A percentile compares a stretch with the other conserved stretches of the same genome.
phyloP scores from a whole-genome alignment of 2,329 filamentous ascomycete species.

The Ramularia collo-cygni region DNA sequence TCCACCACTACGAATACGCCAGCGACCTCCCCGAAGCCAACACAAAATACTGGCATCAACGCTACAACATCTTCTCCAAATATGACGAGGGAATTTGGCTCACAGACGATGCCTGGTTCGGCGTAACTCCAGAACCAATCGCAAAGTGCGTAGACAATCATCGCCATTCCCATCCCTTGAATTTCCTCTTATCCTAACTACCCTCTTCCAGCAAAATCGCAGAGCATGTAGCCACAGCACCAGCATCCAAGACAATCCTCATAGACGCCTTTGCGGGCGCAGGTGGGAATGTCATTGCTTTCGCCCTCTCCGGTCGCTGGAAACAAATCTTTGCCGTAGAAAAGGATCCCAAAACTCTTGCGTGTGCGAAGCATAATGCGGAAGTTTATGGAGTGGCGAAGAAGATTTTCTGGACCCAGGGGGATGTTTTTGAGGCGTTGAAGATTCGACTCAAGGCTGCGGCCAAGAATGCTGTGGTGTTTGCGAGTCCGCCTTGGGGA shows the following conservation, averaged over 20 bases:
- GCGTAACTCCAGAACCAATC: constrained; percentile 88
- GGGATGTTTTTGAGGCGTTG: constrained; percentile 76
- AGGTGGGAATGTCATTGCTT: constrained; percentile 92
- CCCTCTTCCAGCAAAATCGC: constrained; percentile 63
- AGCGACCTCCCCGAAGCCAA: constrained; percentile 74
- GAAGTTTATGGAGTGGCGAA: constrained; percentile 71
- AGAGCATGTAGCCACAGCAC: constrained; percentile 55
- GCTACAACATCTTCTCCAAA: constrained; percentile 76
- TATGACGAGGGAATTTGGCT: constrained; percentile 86
- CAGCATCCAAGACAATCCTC: constrained; percentile 55
- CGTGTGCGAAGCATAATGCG: constrained; percentile 90
- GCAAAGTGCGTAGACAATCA: constrained; percentile 55
- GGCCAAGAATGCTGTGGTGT: constrained; percentile 52
- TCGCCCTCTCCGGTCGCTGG: constrained; percentile 75
- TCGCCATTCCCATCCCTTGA: not conserved
- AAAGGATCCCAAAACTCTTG: constrained; percentile 68
- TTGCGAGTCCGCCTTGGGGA: constrained; percentile 68
- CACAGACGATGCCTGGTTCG: constrained; percentile 94
- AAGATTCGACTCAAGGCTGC: constrained; percentile 44
- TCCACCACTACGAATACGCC: constrained; percentile 66
- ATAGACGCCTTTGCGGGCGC: constrained; percentile 89
- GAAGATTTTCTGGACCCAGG: constrained; percentile 77
- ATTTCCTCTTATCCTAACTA: not conserved
- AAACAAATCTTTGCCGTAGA: constrained; percentile 82
- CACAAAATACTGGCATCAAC: constrained; percentile 88